Evolutionary conservation across 2,329 filamentous ascomycete species (phyloP).

Genomic region (Pochonia chlamydosporia): DNA sequence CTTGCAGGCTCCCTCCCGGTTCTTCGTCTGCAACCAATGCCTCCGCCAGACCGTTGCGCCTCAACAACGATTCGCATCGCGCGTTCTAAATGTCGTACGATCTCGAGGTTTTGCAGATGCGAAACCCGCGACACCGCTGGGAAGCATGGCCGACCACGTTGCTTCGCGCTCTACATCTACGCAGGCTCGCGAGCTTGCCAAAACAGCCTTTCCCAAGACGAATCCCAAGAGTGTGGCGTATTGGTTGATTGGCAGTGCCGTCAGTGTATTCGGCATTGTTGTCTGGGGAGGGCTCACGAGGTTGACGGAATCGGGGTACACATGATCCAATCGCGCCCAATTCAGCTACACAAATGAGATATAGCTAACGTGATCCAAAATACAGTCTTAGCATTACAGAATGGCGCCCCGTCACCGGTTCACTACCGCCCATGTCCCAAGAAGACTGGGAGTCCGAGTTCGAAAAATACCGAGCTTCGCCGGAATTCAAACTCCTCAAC

Average conservation of each 20-base stretch:
- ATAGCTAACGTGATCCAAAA: neutral
- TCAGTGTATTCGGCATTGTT: slow-evolving; percentile 93
- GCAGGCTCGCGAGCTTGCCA: slow-evolving; percentile 18
- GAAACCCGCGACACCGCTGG: slow-evolving; percentile 22
- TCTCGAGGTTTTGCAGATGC: slow-evolving; percentile 32
- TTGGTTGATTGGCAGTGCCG: slow-evolving; percentile 88
- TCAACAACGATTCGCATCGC: slow-evolving; percentile 27
- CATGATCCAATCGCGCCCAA: neutral
- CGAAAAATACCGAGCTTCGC: slow-evolving; percentile 82
- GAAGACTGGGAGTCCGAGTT: slow-evolving; percentile 92
- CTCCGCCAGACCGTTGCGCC: slow-evolving; percentile 22
- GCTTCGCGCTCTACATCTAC: slow-evolving; percentile 16
- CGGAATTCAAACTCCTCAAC: slow-evolving; percentile 89
- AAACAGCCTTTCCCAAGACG: slow-evolving; percentile 49
- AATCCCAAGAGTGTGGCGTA: slow-evolving; percentile 76
- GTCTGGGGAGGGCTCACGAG: slow-evolving; percentile 90
- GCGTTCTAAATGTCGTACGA: slow-evolving; percentile 33
- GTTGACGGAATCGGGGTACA: slow-evolving; percentile 90
- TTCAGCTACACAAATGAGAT: neutral
- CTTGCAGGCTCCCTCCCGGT: slow-evolving; percentile 31
- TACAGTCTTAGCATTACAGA: slow-evolving; percentile 90
- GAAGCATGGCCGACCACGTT: slow-evolving; percentile 19
- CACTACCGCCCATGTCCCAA: slow-evolving; percentile 71
- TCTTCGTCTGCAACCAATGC: slow-evolving; percentile 46
- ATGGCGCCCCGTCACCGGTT: slow-evolving; percentile 95